Base-by-base conservation (phyloP, 1,284 basidiomycete species). In the Ustilago hordei region DNA sequence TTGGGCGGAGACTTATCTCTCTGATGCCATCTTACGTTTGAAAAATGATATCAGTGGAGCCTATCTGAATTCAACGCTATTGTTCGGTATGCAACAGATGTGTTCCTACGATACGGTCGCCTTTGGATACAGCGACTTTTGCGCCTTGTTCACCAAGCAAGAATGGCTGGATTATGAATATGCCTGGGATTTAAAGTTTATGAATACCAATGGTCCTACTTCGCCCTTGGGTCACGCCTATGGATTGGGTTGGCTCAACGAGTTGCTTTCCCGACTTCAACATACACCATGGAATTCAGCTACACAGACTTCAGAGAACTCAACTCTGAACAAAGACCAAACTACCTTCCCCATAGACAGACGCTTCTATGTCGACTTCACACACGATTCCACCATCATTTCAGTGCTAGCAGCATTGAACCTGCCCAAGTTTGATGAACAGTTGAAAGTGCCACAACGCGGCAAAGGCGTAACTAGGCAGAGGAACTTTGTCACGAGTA, bases 141-240 rank as follows among this genome's bases (percentile, higher is more conserved):
- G 95, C 81, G 90, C 90, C 58, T 88, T 98, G 1, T 98, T 98
- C 87, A 95, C 93, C 0, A 89, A 92, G 82, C 91, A 93, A 53
- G 95, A 97, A 85, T 95, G 94, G 92, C 90, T 92, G 79, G 93
- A 93, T 12, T 95, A 93, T 85, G 90, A 94, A 84, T 95, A 95
- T 71, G 88, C 91, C 55, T 84, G 81, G 80, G 84, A 86, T 64
- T 48, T 84, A 17, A 66, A 69, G 38, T 86, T 87, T 80, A 91
- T 91, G 90, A 78, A 80, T 43, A 90, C 91, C 81, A 92, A 92
- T 13, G 92, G 91, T 0, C 92, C 92, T 80, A 93, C 93, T 7
- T 92, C 91, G 0, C 93, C 93, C 0, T 89, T 94, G 8, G 90
- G 90, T 1, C 90, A 91, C 3, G 91, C 92, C 3, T 92, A 93